phyloP scores from a whole-genome alignment of 441 rosid species.

The Erysimum cheiri region DNA sequence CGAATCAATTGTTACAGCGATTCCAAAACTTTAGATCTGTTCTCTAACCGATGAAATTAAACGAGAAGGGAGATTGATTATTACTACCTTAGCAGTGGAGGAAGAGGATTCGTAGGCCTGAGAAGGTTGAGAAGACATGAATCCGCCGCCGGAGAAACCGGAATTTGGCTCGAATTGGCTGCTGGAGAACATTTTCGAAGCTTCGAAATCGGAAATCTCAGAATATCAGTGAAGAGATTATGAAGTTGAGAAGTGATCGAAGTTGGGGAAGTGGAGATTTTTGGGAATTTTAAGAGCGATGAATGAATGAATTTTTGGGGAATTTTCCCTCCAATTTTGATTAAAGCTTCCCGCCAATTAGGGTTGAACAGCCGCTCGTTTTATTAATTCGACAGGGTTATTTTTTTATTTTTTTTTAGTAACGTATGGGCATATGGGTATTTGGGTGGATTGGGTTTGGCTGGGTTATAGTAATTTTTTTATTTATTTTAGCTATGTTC shows the following conservation, averaged over 20 bases:
- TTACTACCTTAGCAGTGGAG: slow-evolving; percentile 64
- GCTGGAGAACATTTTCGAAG: slow-evolving; percentile 41
- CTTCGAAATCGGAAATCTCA: not conserved
- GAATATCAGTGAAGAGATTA: not conserved
- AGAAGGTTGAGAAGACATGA: slow-evolving; percentile 74
- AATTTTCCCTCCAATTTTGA: slow-evolving; percentile 37
- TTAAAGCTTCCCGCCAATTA: slow-evolving; percentile 36
- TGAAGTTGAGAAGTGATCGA: not conserved
- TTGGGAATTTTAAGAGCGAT: not conserved
- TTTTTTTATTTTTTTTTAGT: too few relatives aligned
- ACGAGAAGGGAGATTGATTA: slow-evolving; percentile 14
- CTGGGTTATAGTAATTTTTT: too few relatives aligned
- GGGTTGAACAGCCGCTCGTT: not conserved
- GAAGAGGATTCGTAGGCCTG: slow-evolving; percentile 56
- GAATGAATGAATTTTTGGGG: not conserved
- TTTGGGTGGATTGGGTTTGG: too few relatives aligned
- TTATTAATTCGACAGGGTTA: too few relatives aligned
- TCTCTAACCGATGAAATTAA: not conserved
- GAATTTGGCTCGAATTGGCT: slow-evolving; percentile 55
- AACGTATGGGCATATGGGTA: too few relatives aligned
- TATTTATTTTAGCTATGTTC: too few relatives aligned
- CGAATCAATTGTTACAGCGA: not conserved
- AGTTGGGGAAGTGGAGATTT: not conserved
- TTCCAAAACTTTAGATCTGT: not conserved
- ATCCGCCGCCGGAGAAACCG: slow-evolving; percentile 67